A percentile compares a stretch with the other conserved stretches of the same genome.
Evolutionary conservation across 495 filamentous ascomycete genomes (phyloP).

Genomic region (Penicillium robsamsonii): DNA sequence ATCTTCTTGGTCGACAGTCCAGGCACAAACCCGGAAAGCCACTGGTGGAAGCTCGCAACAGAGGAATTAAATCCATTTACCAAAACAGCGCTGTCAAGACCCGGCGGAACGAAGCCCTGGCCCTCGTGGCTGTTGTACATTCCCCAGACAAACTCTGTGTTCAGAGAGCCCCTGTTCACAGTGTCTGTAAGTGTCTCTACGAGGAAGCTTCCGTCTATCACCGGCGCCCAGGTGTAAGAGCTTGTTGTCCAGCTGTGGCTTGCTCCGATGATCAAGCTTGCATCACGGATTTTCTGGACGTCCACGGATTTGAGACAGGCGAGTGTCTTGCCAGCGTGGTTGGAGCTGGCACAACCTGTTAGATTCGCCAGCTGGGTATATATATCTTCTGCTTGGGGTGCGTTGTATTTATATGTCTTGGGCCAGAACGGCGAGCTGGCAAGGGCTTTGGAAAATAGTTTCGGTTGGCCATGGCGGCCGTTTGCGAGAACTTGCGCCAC

Average conservation of each 20-base stretch:
- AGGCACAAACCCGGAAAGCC: slow-evolving; percentile 54
- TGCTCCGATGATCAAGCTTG: slow-evolving; percentile 42
- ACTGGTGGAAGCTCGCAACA: slow-evolving; percentile 43
- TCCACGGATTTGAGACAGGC: slow-evolving; percentile 50
- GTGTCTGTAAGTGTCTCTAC: slow-evolving; percentile 44
- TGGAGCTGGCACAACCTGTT: slow-evolving; percentile 41
- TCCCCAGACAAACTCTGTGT: slow-evolving; percentile 47
- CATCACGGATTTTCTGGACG: slow-evolving; percentile 49
- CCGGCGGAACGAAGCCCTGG: slow-evolving; percentile 56
- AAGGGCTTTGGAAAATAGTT: slow-evolving; percentile 53
- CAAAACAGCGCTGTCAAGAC: slow-evolving; percentile 32
- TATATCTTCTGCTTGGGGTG: slow-evolving; percentile 47
- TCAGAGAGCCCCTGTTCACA: slow-evolving; percentile 35
- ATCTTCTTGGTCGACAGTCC: slow-evolving; percentile 39
- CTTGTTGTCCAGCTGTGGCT: slow-evolving; percentile 51
- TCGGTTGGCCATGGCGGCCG: slow-evolving; percentile 33
- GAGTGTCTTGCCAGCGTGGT: slow-evolving; percentile 33
- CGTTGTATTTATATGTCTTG: slow-evolving; percentile 53
- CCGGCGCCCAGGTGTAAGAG: slow-evolving; percentile 59
- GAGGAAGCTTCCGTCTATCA: slow-evolving; percentile 57
- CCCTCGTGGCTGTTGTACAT: slow-evolving; percentile 63
- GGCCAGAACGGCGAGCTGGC: slow-evolving; percentile 62
- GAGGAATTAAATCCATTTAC: slow-evolving; percentile 47
- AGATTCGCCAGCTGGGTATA: slow-evolving; percentile 44
- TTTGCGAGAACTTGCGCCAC: slow-evolving; percentile 54